Base-by-base conservation (phyloP, 2,329 filamentous ascomycete genomes). In the Aureobasidium sp. region DNA sequence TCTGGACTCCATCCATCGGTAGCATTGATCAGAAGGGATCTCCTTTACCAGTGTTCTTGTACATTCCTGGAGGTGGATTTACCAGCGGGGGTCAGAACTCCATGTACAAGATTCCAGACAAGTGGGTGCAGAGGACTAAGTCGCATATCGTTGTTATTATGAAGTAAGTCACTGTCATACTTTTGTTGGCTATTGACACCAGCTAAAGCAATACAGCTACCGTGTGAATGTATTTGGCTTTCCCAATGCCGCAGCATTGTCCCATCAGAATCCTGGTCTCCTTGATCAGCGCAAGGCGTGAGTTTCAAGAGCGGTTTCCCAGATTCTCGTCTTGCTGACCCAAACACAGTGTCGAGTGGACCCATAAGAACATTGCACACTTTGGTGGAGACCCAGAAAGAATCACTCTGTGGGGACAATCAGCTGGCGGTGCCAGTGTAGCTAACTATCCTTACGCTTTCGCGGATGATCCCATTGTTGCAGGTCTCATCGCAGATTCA, bases 51-150 rank as follows among this genome's bases (percentile, higher is more conserved):
- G 77, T 79, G 0, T 67, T 77, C n/a, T 69, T 74, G n/a, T 79
- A 77, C 69, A 72, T 79, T 30, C 74, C 76, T 30, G 78, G 78
- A 2, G 78, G 78, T 9, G 74, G 75, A 1, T 78, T 76, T 62
- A 63, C 69, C 16, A 73, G 70, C 3, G 78, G 78, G 25, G 76
- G 76, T 36, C 68, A 75, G 8, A 69, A 76, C 30, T 72, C 78
- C 3, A 73, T 76, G 2, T 79, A 74, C 63, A 76, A 78, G 62
- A 71, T 76, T 30, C 77, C 77, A 0, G 66, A 72, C 5, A 67
- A 70, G 21, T 76, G 77, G 73, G 74, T 77, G 3, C 68, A 74
- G 54, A 69, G 75, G 32, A 72, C 72, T 16, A 71, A 75, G 62
- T 69, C 71, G 3, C 73, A 74, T 59, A 72, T 78, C 53, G 75